Base-by-base conservation (phyloP, 352 stramenopile genomes). In the Pythium chondricola region DNA sequence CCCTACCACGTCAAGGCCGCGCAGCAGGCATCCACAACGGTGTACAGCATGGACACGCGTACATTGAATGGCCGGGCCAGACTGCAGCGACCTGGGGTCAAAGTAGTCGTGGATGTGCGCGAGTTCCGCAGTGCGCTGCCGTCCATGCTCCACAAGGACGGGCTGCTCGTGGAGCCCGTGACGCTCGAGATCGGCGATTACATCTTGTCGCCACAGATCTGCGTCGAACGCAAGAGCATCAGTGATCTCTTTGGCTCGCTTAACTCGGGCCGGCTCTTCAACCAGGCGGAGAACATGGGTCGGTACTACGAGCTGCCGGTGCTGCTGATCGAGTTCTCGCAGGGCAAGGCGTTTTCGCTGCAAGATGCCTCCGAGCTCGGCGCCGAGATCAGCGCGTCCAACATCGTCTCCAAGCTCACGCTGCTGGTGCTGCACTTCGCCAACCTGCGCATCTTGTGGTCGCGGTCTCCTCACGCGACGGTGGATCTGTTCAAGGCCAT, bases 141-240 rank as follows among this genome's bases (percentile, higher is more conserved):
- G 5, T 98, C 88, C 5, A 96, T 98, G 72, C 74, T 99, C n/a
- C 93, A 99, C 68, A 85, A 96, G 56, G 84, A 93, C 43, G 91
- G 87, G 0, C 75, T 98, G 43, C 58, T 94, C 45, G 68, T 99
- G 21, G 72, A 93, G n/a, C 95, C 97, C 7, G 75, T 97, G 14
- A 98, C 95, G 18, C 68, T 99, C 11, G 88, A 95, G 52, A 87
- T 99, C 9, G 97, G 97, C 6, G 97, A 99, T 67, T 99, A 98
- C 65, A 94, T 99, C 7, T 66, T 99, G 31, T 97, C 95, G 39
- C 96, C 96, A 32, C 85, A 98, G 18, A 95, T 99, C 53, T 98
- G 93, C 58, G 79, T 99, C 2, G 97, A 99, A 68, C 74, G 96
- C 31, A 99, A 99, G 61, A 92, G 71, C 53, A 74, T 93, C 35